Evolutionary conservation across 495 filamentous ascomycete genomes (phyloP).

Genomic region (Lichina pygmaea): DNA sequence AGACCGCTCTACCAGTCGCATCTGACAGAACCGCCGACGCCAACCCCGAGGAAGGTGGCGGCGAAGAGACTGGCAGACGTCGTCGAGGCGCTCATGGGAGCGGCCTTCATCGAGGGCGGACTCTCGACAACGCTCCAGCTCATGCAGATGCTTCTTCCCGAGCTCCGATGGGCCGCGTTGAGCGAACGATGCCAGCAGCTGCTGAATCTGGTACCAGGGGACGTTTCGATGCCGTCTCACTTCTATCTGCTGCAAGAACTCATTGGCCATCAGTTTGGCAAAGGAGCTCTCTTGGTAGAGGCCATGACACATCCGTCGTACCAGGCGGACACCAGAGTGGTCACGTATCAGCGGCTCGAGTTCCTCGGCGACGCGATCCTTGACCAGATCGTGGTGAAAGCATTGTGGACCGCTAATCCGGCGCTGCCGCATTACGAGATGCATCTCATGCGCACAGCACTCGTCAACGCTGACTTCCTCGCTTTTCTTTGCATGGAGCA

Average conservation of each 20-base stretch:
- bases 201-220: slow-evolving; percentile 10
- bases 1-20: slow-evolving; percentile 30
- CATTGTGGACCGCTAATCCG: slow-evolving; percentile 17
- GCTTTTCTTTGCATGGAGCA: slow-evolving; percentile 51
- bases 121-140: slow-evolving; percentile 32
- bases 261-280: slow-evolving; percentile 43
- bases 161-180: slow-evolving; percentile 26
- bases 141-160: slow-evolving; percentile 36
- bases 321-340: slow-evolving; percentile 17
- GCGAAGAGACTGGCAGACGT: slow-evolving; percentile 77
- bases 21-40: slow-evolving; percentile 4
- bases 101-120: slow-evolving; percentile 47
- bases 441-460: slow-evolving; percentile 44
- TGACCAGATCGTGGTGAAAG: slow-evolving; percentile 42
- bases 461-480: slow-evolving; percentile 71
- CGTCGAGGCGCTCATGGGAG: slow-evolving; percentile 64
- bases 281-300: slow-evolving; percentile 47
- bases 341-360: slow-evolving; percentile 68
- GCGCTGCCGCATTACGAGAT: slow-evolving; percentile 35
- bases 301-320: slow-evolving; percentile 68
- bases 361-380: slow-evolving; percentile 76
- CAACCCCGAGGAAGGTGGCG: slow-evolving; percentile 21
- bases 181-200: slow-evolving; percentile 9
- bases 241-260: slow-evolving; percentile 24
- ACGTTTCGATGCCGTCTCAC: slow-evolving; percentile 5